These are phyloP conservation scores for Aspergillus bombycis DNA, from an alignment of 2,329 filamentous ascomycete species.

Conservation along the genomic window DNA sequence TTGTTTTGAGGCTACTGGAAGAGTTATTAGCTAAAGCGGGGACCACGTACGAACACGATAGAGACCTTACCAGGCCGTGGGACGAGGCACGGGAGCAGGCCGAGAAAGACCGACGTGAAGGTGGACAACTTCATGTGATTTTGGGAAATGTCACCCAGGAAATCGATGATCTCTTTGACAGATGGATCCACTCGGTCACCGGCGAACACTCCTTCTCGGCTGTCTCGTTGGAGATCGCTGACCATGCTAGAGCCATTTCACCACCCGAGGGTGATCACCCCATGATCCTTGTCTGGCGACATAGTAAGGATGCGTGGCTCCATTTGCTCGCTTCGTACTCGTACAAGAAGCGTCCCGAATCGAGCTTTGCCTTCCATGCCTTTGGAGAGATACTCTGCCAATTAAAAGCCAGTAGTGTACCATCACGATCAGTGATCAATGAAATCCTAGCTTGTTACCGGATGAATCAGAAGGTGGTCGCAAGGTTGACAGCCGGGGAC, in stretches of 20 bases:
- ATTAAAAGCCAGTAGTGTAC: slow-evolving; percentile 31
- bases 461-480: slow-evolving; percentile 36
- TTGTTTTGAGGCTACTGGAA: slow-evolving; percentile 36
- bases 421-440: slow-evolving; percentile 31
- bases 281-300: slow-evolving; percentile 39
- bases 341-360: slow-evolving; percentile 29
- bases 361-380: slow-evolving; percentile 34
- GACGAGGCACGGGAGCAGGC: slow-evolving; percentile 27
- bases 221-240: slow-evolving; percentile 30
- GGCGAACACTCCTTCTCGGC: slow-evolving; percentile 23
- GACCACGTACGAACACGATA: slow-evolving; percentile 28
- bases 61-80: slow-evolving; percentile 40
- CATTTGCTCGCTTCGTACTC: slow-evolving; percentile 43
- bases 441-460: slow-evolving; percentile 34
- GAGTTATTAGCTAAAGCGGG: slow-evolving; percentile 28
- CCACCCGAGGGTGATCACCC: slow-evolving; percentile 38
- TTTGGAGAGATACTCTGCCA: slow-evolving; percentile 39
- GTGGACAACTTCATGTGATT: slow-evolving; percentile 20
- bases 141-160: slow-evolving; percentile 25
- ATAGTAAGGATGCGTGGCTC: slow-evolving; percentile 35
- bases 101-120: slow-evolving; percentile 16
- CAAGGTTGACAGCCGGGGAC: slow-evolving; percentile 30
- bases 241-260: slow-evolving; percentile 33
- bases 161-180: slow-evolving; percentile 21
- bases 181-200: slow-evolving; percentile 24